phyloP scores from a whole-genome alignment of 495 filamentous ascomycete genomes.

The Thermochaetoides thermophila region DNA sequence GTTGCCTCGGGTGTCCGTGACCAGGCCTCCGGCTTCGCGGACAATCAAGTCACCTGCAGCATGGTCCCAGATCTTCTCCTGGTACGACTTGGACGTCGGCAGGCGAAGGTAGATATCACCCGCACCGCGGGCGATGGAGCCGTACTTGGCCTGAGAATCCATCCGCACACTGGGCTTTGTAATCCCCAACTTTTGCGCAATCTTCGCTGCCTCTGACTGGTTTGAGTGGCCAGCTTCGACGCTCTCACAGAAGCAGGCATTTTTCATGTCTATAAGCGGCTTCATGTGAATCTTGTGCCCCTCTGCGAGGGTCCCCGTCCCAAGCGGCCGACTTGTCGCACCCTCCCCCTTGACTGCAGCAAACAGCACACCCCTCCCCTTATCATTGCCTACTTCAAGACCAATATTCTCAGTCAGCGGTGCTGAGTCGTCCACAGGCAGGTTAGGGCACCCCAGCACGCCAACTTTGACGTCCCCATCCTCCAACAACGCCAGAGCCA shows the following conservation, averaged over 20 bases:
- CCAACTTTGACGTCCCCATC: conserved; percentile 93
- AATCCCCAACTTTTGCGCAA: conserved; percentile 74
- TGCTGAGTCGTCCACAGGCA: conserved; percentile 66
- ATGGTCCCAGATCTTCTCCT: conserved; percentile 99
- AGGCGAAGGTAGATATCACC: conserved; percentile 89
- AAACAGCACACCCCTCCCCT: conserved; percentile 68
- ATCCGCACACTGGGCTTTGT: conserved; percentile 72
- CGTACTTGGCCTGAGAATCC: conserved; percentile 98
- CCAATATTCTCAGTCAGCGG: conserved; percentile 52
- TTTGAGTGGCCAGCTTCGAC: conserved; percentile 84
- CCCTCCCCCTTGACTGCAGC: conserved; percentile 64
- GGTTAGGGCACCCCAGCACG: conserved; percentile 86
- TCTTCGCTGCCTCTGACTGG: conserved; percentile 71
- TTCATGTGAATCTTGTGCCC: conserved; percentile 64
- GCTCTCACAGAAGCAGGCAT: conserved; percentile 86
- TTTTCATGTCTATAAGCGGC: conserved; percentile 50
- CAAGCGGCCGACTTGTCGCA: conserved; percentile 58
- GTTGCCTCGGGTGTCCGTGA: conserved; percentile 72
- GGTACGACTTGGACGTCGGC: conserved; percentile 68
- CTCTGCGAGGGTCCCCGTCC: conserved; percentile 39
- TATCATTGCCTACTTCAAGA: conserved; percentile 47
- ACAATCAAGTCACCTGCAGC: conserved; percentile 93
- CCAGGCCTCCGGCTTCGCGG: conserved; percentile 80
- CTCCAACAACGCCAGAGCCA: conserved; percentile 80
- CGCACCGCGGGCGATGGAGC: conserved; percentile 83